phyloP scores from a whole-genome alignment of 1,139 yeast species.

The Groenewaldozyma auringiensis region DNA sequence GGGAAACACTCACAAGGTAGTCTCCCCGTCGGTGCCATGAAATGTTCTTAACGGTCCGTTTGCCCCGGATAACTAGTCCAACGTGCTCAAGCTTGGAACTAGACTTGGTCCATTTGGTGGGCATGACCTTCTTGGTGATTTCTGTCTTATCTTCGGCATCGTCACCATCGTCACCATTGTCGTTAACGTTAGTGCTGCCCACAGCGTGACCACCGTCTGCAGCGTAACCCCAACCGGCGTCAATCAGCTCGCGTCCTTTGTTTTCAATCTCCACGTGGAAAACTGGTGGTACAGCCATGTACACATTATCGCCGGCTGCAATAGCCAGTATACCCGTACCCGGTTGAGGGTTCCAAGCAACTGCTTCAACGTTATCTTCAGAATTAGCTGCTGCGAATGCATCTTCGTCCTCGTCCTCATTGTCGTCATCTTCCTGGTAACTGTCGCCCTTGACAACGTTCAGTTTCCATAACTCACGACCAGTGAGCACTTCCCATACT shows the following conservation, averaged over 20 bases:
- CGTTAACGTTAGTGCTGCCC: slow-evolving; percentile 22
- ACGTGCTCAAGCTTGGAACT: slow-evolving; percentile 63
- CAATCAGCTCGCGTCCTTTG: slow-evolving; percentile 67
- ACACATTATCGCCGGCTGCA: slow-evolving; percentile 73
- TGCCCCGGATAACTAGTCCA: slow-evolving; percentile 59
- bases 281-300: slow-evolving; percentile 78
- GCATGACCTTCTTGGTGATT: slow-evolving; percentile 41
- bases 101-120: slow-evolving; percentile 83
- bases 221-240: slow-evolving; percentile 89
- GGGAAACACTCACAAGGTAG: slow-evolving; percentile 89
- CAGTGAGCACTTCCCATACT: slow-evolving; percentile 92
- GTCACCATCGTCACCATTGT: slow-evolving; percentile 23
- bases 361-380: slow-evolving; percentile 72
- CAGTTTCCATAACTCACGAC: slow-evolving; percentile 77
- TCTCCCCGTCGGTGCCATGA: slow-evolving; percentile 99
- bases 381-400: slow-evolving; percentile 23
- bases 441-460: slow-evolving; percentile 37
- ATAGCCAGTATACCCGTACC: slow-evolving; percentile 72
- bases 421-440: slow-evolving; percentile 40
- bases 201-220: slow-evolving; percentile 42
- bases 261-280: slow-evolving; percentile 86
- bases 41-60: slow-evolving; percentile 68
- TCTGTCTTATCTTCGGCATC: slow-evolving; percentile 29
- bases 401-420: slow-evolving; percentile 27
- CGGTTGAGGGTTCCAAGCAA: slow-evolving; percentile 81